These are phyloP conservation scores for Alisma plantagoaquatica DNA, from an alignment of 106 monocot genomes.

Conservation along the genomic window DNA sequence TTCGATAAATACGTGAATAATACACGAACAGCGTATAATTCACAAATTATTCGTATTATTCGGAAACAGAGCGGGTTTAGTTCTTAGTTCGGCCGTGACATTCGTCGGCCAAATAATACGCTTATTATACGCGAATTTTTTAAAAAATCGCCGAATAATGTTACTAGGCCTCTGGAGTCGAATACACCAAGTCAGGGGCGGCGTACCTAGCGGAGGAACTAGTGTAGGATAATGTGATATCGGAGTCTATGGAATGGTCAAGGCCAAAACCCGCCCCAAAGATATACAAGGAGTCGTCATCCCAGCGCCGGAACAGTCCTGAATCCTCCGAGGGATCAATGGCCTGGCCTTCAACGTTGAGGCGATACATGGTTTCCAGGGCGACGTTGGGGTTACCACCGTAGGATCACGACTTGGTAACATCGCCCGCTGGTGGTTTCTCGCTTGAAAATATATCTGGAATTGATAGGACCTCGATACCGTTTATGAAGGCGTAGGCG, in stretches of 20 bases:
- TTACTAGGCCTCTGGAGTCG: too few species aligned
- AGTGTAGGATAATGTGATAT: conserved; percentile 27
- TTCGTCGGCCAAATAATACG: too few species aligned
- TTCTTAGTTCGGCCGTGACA: too few species aligned
- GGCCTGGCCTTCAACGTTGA: conserved; percentile 12
- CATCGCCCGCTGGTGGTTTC: conserved; percentile 1
- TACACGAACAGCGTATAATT: too few species aligned
- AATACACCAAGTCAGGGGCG: conserved; percentile 56
- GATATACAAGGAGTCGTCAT: conserved; percentile 51
- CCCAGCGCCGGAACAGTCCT: conserved; percentile 40
- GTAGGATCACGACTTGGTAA: neutral
- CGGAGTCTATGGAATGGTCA: conserved; percentile 12
- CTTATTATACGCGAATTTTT: too few species aligned
- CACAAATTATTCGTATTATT: too few species aligned
- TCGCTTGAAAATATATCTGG: conserved; percentile 4
- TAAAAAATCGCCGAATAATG: too few species aligned
- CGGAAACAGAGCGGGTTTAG: too few species aligned
- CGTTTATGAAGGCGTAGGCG: conserved; percentile 15
- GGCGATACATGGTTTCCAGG: conserved; percentile 6
- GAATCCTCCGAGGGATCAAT: conserved; percentile 8
- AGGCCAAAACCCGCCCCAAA: conserved; percentile 44
- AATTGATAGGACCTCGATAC: conserved; percentile 12
- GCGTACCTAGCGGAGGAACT: conserved; percentile 12
- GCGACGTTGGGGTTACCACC: conserved; percentile 1
- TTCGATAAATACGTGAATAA: too few species aligned